Base-by-base conservation (phyloP, 2,329 filamentous ascomycete genomes). In the Sarocladium kiliense region DNA sequence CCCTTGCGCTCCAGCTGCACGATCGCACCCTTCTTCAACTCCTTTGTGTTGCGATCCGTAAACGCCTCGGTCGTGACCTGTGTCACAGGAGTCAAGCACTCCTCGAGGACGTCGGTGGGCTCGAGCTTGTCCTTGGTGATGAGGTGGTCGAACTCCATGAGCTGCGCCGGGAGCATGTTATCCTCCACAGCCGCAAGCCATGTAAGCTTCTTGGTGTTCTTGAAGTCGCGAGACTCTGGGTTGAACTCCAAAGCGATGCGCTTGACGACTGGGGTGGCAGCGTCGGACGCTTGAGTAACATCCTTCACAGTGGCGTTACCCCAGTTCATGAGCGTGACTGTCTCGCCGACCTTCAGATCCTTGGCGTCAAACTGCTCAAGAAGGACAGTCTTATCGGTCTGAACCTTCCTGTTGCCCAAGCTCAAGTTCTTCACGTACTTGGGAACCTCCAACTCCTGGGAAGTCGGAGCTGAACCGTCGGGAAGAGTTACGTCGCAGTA, bases 251-350 rank as follows among this genome's bases (percentile, higher is more conserved):
- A 23, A 3, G 27, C 47, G 21, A 27, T n/a, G 11, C 10, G 11
- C 30, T 23, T 51, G 4, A 34, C 47, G 9, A 36, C n/a, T n/a
- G n/a, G n/a, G n/a, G n/a, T n/a, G n/a, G n/a, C 30, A 37, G 21
- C 45, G 25, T 19, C 47, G n/a, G 11, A n/a, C n/a, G n/a, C 23
- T 39, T 54, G 49, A 51, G 53, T 30, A 58, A 90, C 83, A 57
- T 85, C 83, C 55, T 85, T 82, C 23, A 94, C 88, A 61, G 91
- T 82, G 12, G 88, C 90, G 65, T 96, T 95, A 63, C 93, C 94
- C 93, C 93, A 97, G 70, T 88, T 88, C 93, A 97, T 97, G 41
- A 97, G 79, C 0, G 93, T 97, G 64, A 97, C 89, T 71, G 97
- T 92, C 75, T 97, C 93, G 66, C 87, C 86, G 58, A 87, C 79